Base-by-base conservation (phyloP, 768 basidiomycete genomes). In the Hydnum rufescens region DNA sequence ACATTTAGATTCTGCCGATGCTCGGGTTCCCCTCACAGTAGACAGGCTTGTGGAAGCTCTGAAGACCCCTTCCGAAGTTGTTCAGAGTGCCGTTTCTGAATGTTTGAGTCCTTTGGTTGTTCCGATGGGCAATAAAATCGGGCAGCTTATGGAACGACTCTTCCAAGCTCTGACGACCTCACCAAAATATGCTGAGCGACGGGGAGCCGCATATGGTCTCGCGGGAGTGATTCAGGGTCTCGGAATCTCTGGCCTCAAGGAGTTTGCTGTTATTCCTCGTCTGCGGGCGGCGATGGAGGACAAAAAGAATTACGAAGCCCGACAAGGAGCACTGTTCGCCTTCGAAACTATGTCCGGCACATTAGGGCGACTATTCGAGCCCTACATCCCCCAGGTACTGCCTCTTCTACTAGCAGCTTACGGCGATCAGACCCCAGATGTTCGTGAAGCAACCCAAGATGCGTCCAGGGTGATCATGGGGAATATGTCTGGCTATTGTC, bases 141-240 rank as follows among this genome's bases (percentile, higher is more conserved):
- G 73, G 2, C 62, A 65, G 22, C 69, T 99, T n/a, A 74, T 89
- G 43, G 83, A 87, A 49, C 68, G 71, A 52, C 71, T 99, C 2
- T 74, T 90, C 58, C 71, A 76, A 6, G 80, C 88, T 31, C 71
- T 96, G 18, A 77, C 84, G 55, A 71, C 76, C 48, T 79, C 78
- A 3, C 69, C 76, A 4, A 96, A 90, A 63, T 97, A 99, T 61
- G 93, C 87, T 5, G 74, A 76, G 49, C 76, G 95, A n/a, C 76
- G 93, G n/a, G 95, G 95, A 30, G 92, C 93, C 1, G 92, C 93
- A 1, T 97, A 96, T 64, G 95, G 93, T 39, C 67, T 99, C 19
- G 89, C 93, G 1, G 95, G 95, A 26, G 75, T 87, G 42, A 72
- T 96, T 62, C 85, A 83, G 60, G 95, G 95, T n/a, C 74, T 80